Conservation (phyloP, 192 early-diverging fungal genomes). For the Coemansia sp. region DNA sequence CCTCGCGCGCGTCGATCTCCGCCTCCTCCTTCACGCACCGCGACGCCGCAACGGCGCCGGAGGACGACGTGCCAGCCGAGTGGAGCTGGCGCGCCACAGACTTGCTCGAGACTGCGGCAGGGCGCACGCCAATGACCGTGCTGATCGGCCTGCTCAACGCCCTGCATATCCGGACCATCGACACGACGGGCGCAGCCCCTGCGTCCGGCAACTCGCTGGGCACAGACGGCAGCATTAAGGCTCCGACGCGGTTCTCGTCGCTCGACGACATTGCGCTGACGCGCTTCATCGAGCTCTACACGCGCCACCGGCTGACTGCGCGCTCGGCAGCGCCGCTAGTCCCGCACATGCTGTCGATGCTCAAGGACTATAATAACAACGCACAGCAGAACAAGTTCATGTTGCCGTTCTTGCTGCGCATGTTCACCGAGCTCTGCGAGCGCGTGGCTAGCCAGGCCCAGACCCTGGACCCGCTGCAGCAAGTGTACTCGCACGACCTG, state of each 20-base stretch:
- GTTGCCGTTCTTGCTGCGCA: slow-evolving; percentile 51
- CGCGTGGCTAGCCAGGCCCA: slow-evolving; percentile 27
- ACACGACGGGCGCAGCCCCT: neutral
- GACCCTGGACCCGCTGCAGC: slow-evolving; percentile 6
- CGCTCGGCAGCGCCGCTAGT: slow-evolving; percentile 26
- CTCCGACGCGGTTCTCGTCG: slow-evolving; percentile 2
- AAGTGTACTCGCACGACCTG: slow-evolving; percentile 29
- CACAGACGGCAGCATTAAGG: neutral
- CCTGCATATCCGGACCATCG: slow-evolving; percentile 27
- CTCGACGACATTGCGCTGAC: slow-evolving; percentile 33
- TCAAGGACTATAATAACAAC: slow-evolving; percentile 30
- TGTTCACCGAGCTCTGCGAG: slow-evolving; percentile 48
- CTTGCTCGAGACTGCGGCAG: slow-evolving; percentile 41
- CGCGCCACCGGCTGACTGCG: slow-evolving; percentile 26
- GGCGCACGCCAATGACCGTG: slow-evolving; percentile 25
- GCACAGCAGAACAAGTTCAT: slow-evolving; percentile 29
- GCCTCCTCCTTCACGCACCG: neutral
- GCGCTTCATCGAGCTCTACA: slow-evolving; percentile 44
- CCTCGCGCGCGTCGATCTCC: neutral
- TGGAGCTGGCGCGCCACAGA: slow-evolving; percentile 46
- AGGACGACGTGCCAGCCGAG: slow-evolving; percentile 33
- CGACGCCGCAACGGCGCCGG: neutral
- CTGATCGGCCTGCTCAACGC: slow-evolving; percentile 28
- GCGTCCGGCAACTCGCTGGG: neutral
- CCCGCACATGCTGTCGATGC: slow-evolving; percentile 33